Conservation (phyloP, 140 eudicot genomes). For the Oenanthe javanica region DNA sequence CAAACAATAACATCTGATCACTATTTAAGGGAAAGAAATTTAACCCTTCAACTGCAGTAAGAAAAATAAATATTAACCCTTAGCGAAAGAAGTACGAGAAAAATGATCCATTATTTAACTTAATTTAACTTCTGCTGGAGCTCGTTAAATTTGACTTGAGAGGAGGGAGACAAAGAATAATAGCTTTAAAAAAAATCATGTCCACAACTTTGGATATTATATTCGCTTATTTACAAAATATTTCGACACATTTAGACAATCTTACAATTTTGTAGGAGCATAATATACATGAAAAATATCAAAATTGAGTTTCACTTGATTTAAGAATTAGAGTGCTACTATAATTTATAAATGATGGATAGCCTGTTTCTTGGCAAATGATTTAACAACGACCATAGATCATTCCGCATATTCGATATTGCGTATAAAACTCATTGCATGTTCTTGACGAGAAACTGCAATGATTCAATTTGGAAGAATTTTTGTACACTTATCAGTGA, state of each 20-base stretch:
- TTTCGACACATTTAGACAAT: neutral
- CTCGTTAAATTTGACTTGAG: neutral
- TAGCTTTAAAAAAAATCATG: neutral
- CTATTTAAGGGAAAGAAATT: neutral
- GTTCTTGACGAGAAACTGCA: neutral
- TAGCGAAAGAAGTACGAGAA: neutral
- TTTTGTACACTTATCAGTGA: neutral
- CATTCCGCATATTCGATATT: neutral
- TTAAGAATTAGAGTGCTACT: neutral
- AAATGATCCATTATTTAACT: neutral
- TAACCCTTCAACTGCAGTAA: neutral
- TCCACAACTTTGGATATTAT: neutral
- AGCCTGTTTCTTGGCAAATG: neutral
- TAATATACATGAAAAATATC: neutral
- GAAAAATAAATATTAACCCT: neutral
- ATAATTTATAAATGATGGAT: neutral
- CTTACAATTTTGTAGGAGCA: neutral
- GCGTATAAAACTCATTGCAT: neutral
- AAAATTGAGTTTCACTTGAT: neutral
- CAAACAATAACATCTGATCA: neutral
- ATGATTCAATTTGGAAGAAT: neutral
- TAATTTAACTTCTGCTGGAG: neutral
- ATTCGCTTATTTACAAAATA: neutral
- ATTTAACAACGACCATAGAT: neutral
- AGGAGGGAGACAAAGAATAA: neutral